A percentile compares a stretch with the other conserved stretches of the same genome.
Evolutionary conservation across 352 stramenopile species (phyloP).

Genomic region (Peronospora farinosa): DNA sequence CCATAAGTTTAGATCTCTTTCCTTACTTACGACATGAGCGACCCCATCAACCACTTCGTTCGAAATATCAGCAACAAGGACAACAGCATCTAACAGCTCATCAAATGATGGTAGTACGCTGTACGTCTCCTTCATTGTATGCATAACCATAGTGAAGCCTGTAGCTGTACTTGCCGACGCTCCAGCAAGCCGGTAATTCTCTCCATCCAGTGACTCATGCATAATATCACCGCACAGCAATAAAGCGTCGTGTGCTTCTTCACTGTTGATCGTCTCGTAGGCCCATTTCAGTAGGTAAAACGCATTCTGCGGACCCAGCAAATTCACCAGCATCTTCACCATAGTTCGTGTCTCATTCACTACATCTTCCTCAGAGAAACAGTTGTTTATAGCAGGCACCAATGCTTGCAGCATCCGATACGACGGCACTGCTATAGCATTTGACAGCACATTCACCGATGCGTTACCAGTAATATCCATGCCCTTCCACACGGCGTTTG

Average conservation of each 20-base stretch:
- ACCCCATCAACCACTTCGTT: constrained; percentile 44
- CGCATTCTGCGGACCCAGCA: constrained; percentile 65
- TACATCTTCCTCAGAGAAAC: constrained; percentile 52
- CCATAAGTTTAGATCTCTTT: constrained; percentile 2
- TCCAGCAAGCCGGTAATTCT: constrained; percentile 57
- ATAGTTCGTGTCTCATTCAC: constrained; percentile 40
- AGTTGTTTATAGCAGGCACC: constrained; percentile 34
- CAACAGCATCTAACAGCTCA: constrained; percentile 49
- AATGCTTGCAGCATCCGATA: constrained; percentile 55
- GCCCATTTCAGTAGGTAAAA: constrained; percentile 65
- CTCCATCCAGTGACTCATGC: constrained; percentile 47
- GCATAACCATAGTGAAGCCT: constrained; percentile 35
- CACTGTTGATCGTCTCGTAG: constrained; percentile 70
- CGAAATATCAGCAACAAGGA: constrained; percentile 55
- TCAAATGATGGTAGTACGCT: constrained; percentile 58
- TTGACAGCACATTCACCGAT: constrained; percentile 50
- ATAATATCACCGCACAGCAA: constrained; percentile 58
- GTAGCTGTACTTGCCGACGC: constrained; percentile 37
- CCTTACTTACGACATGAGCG: constrained; percentile 15
- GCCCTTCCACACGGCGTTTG: constrained; percentile 54
- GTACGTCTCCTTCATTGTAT: constrained; percentile 43
- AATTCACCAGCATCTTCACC: constrained; percentile 47
- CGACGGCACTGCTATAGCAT: constrained; percentile 59
- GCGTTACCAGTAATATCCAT: constrained; percentile 55
- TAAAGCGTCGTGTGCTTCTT: constrained; percentile 63